Evolutionary conservation across 2,329 filamentous ascomycete genomes (phyloP).

Genomic region (Phyllachora maydis): DNA sequence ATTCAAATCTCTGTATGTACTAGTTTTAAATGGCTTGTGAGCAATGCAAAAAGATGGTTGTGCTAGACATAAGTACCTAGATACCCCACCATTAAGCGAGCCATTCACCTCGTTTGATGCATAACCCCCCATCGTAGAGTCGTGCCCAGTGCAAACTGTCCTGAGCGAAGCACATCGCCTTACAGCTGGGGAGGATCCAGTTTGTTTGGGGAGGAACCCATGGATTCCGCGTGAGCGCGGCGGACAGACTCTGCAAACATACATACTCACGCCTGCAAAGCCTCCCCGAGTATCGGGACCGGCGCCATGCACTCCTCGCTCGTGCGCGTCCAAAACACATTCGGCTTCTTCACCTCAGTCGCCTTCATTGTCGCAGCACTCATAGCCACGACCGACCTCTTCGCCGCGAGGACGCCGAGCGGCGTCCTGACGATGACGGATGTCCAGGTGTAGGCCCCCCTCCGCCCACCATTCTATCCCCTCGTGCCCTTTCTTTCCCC

Average conservation of each 20-base stretch:
- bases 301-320: constrained; percentile 67
- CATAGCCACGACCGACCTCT: constrained; percentile 63
- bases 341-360: constrained; percentile 95
- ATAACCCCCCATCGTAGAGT: too few species aligned
- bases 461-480: constrained; percentile 1
- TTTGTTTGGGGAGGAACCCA: too few species aligned
- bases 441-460: constrained; percentile 54
- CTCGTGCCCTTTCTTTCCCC: too few species aligned
- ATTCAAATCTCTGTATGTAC: too few species aligned
- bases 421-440: constrained; percentile 44
- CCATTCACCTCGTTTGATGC: too few species aligned
- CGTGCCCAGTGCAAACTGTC: too few species aligned
- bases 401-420: constrained; percentile 45
- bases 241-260: constrained; percentile 1
- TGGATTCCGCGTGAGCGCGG: neutral
- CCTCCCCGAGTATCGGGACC: constrained; percentile 1
- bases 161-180: too few species aligned
- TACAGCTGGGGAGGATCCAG: too few species aligned
- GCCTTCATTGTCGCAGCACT: constrained; percentile 61
- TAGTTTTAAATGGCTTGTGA: too few species aligned
- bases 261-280: neutral
- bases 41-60: too few species aligned
- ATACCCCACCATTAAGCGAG: too few species aligned
- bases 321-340: constrained; percentile 75
- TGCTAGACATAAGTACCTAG: too few species aligned